phyloP scores from a whole-genome alignment of 441 rosid genomes.

The Corymbia citriodora region DNA sequence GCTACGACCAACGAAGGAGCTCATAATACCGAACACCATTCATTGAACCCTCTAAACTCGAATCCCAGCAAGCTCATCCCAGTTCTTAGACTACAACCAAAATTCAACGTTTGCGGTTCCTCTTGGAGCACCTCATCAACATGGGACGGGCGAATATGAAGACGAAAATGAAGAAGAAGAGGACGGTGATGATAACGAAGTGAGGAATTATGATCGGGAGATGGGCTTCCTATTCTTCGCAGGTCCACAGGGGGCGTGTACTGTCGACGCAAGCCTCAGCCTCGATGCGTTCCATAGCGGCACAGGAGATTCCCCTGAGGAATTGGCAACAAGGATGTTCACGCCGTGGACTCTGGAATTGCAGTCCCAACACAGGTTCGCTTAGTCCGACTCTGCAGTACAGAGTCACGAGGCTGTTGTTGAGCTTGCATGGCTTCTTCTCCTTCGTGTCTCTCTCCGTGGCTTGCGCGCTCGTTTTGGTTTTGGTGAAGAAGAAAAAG shows the following conservation, averaged over 20 bases:
- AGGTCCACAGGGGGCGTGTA: too few relatives aligned
- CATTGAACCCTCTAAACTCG: too few relatives aligned
- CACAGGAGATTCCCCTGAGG: slow-evolving; percentile 13
- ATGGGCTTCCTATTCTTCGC: too few relatives aligned
- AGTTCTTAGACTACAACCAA: too few relatives aligned
- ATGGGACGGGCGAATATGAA: too few relatives aligned
- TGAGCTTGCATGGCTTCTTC: slow-evolving; percentile 8
- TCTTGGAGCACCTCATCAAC: too few relatives aligned
- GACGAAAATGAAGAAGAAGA: too few relatives aligned
- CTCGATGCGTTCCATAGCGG: slow-evolving; percentile 7
- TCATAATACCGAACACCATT: too few relatives aligned
- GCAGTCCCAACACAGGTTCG: slow-evolving; percentile 13
- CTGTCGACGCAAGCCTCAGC: not conserved
- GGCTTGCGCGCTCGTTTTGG: not conserved
- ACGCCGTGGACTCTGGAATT: slow-evolving; percentile 4
- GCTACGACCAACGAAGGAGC: too few relatives aligned
- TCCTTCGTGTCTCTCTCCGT: not conserved
- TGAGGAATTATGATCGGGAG: accelerated
- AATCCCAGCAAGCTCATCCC: too few relatives aligned
- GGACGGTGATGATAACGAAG: too few relatives aligned
- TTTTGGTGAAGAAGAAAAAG: not conserved
- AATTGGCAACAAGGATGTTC: slow-evolving; percentile 17
- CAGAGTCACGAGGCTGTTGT: not conserved
- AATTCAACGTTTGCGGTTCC: too few relatives aligned
- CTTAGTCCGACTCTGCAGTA: slow-evolving; percentile 12